Percentiles rank a stretch among this genome's conserved stretches.
Evolutionary conservation across 163 green algal species (phyloP).

Genomic region (Scenedesmus sp.): DNA sequence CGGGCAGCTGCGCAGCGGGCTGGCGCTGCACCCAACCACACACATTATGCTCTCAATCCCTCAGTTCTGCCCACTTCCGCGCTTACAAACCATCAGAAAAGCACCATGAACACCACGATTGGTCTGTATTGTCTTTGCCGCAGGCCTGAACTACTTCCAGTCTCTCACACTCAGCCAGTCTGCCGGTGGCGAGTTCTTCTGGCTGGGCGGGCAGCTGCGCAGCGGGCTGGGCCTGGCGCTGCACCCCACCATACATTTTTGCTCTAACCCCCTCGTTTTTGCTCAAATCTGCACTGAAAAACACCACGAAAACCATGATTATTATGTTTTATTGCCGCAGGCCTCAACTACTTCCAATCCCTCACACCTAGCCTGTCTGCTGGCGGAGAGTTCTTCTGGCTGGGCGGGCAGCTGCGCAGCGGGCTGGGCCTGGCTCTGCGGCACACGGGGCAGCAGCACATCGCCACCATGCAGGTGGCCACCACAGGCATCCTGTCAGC

Average conservation of each 20-base stretch:
- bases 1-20: constrained; percentile 86
- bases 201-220: constrained; percentile 84
- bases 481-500: constrained; percentile 95
- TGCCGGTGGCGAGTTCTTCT: constrained; percentile 94
- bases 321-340: constrained; percentile 46
- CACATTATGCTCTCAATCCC: too few relatives aligned
- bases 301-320: too few relatives aligned
- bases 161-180: constrained; percentile 90
- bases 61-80: too few relatives aligned
- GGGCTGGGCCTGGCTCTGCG: constrained; percentile 90
- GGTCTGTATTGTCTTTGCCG: neutral
- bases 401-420: constrained; percentile 88
- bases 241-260: neutral
- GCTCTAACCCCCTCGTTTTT: too few relatives aligned
- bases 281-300: too few relatives aligned
- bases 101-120: too few relatives aligned
- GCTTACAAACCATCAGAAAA: too few relatives aligned
- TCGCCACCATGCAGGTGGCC: constrained; percentile 76
- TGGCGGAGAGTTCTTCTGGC: constrained; percentile 95
- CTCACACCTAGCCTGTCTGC: constrained; percentile 87
- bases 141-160: constrained; percentile 94
- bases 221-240: constrained; percentile 51
- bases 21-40: constrained; percentile 73
- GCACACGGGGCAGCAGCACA: constrained; percentile 73
- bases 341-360: constrained; percentile 95